Evolutionary conservation across 2,329 filamentous ascomycete genomes (phyloP).

Genomic region (Fusarium albosuccineum): DNA sequence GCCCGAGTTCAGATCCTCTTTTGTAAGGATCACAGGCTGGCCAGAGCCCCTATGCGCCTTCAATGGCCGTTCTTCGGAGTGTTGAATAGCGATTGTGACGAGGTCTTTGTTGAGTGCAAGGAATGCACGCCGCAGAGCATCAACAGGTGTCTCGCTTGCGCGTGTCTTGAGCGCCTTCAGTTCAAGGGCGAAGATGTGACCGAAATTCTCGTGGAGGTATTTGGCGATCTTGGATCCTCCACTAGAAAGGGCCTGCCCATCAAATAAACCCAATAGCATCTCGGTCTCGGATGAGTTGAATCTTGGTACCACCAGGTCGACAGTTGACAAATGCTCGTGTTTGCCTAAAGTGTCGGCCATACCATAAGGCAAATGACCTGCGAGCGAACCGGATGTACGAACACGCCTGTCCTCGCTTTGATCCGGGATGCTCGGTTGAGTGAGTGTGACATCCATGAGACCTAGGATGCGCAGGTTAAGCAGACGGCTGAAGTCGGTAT

Average conservation of each 20-base stretch:
- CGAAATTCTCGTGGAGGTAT: constrained; percentile 96
- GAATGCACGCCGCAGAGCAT: constrained; percentile 89
- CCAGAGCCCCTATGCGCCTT: constrained; percentile 78
- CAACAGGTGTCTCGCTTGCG: constrained; percentile 79
- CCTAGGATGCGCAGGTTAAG: constrained; percentile 88
- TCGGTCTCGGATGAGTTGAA: constrained; percentile 93
- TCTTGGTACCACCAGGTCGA: constrained; percentile 93
- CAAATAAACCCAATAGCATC: constrained; percentile 93
- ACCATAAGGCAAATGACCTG: constrained; percentile 91
- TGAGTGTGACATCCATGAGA: constrained; percentile 97
- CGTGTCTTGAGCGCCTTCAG: constrained; percentile 77
- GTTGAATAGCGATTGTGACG: constrained; percentile 84
- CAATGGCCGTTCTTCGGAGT: constrained; percentile 78
- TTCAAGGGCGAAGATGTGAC: constrained; percentile 84
- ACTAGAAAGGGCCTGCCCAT: constrained; percentile 88
- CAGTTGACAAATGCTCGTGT: constrained; percentile 94
- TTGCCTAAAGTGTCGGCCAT: constrained; percentile 97
- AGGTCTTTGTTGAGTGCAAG: constrained; percentile 93
- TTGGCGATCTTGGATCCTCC: constrained; percentile 97
- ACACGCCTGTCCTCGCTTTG: constrained; percentile 96
- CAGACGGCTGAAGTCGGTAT: constrained; percentile 89
- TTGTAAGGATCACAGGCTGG: constrained; percentile 81
- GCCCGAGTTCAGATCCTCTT: constrained; percentile 90
- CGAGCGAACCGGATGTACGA: constrained; percentile 93
- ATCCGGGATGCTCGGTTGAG: constrained; percentile 91